These are phyloP conservation scores for Rubia tinctorum DNA, from an alignment of 305 asterid species.

Conservation along the genomic window DNA sequence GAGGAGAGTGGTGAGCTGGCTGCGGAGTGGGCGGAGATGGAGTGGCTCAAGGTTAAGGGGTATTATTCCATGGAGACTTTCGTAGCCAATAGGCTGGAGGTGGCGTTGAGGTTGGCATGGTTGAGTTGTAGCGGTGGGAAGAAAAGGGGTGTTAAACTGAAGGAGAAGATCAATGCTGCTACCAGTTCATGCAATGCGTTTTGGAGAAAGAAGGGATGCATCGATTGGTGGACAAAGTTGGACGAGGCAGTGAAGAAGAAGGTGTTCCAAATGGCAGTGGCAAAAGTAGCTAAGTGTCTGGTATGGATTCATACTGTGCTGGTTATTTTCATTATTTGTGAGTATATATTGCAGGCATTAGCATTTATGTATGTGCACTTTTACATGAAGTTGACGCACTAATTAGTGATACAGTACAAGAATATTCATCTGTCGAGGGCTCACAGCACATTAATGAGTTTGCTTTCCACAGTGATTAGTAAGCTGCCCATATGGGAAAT, in stretches of 20 bases:
- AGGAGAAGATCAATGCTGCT: conserved; percentile 61
- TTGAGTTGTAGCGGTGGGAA: conserved; percentile 61
- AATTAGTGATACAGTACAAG: not conserved
- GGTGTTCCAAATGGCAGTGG: conserved; percentile 52
- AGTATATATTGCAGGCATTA: not conserved
- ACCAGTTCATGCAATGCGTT: conserved; percentile 70
- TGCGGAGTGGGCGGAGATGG: conserved; percentile 86
- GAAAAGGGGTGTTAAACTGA: conserved; percentile 73
- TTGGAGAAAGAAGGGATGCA: conserved; percentile 97
- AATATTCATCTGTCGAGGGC: not conserved
- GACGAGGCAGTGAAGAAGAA: conserved; percentile 60
- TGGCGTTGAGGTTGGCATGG: conserved; percentile 86
- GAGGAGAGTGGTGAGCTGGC: conserved; percentile 65
- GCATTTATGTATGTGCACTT: not conserved
- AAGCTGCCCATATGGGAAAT: not conserved
- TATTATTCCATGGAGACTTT: conserved; percentile 85
- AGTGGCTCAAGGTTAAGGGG: conserved; percentile 87
- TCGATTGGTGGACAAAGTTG: conserved; percentile 96
- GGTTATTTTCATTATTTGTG: not conserved
- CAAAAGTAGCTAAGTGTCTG: conserved; percentile 75
- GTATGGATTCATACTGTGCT: conserved; percentile 36
- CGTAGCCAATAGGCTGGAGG: conserved; percentile 71
- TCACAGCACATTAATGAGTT: not conserved
- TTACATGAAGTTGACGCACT: not conserved
- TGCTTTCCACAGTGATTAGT: not conserved